Evolutionary conservation across 1,139 yeast species (phyloP).

Genomic region (Candida dubliniensis): DNA sequence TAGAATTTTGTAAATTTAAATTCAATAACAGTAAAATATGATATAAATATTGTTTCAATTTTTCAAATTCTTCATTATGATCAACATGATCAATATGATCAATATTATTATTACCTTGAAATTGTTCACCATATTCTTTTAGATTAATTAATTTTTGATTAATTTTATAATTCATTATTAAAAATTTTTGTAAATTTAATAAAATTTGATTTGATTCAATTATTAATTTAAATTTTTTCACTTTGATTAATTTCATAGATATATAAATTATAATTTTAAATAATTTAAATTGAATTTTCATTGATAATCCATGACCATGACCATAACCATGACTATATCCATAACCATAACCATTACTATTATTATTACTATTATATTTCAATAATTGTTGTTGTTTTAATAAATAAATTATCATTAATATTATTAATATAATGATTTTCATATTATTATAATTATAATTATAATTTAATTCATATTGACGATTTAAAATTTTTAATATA

Average conservation of each 20-base stretch:
- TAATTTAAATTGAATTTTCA: constrained; percentile 11
- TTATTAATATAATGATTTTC: constrained; percentile 19
- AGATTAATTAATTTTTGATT: constrained; percentile 40
- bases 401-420: constrained; percentile 25
- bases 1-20: constrained; percentile 29
- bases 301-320: constrained; percentile 1
- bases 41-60: constrained; percentile 16
- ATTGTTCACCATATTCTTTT: too few species aligned
- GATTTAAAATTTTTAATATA: constrained; percentile 18
- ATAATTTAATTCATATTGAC: constrained; percentile 15
- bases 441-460: constrained; percentile 11
- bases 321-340: too few species aligned
- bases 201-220: constrained; percentile 28
- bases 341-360: too few species aligned
- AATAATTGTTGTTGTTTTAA: constrained; percentile 21
- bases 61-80: constrained; percentile 12
- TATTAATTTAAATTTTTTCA: constrained; percentile 23
- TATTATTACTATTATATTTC: too few species aligned
- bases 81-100: too few species aligned
- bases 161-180: constrained; percentile 36
- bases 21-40: constrained; percentile 28
- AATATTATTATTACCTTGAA: too few species aligned
- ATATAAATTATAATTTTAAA: constrained; percentile 36
- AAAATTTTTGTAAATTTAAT: constrained; percentile 28
- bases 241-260: constrained; percentile 32